phyloP scores from a whole-genome alignment of 1,284 basidiomycete species.

The Austropuccinia psidii region DNA sequence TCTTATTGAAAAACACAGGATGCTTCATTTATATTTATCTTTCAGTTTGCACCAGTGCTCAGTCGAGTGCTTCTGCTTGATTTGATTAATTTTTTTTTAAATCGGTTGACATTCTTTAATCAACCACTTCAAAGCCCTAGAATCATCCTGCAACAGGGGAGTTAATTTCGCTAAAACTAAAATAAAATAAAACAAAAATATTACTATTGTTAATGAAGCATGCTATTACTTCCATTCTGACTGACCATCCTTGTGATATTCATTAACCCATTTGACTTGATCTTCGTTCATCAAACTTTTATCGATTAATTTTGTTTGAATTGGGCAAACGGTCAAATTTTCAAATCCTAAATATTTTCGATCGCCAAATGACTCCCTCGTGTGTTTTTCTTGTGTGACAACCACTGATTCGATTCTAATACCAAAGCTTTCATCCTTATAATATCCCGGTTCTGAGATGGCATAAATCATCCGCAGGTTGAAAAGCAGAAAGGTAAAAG shows the following conservation, averaged over 20 bases:
- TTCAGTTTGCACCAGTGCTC: no score
- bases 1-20: no score
- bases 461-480: slow-evolving; percentile 5
- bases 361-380: slow-evolving; percentile 53
- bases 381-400: slow-evolving; percentile 57
- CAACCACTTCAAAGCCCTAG: slow-evolving; percentile 1
- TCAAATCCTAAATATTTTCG: slow-evolving; percentile 77
- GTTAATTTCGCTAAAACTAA: slow-evolving; percentile 21
- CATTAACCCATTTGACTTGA: slow-evolving; percentile 75
- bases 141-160: slow-evolving; percentile 8
- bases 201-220: no score
- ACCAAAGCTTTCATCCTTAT: slow-evolving; percentile 82
- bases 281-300: slow-evolving; percentile 56
- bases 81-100: not conserved
- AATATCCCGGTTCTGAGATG: slow-evolving; percentile 77
- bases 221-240: no score
- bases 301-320: slow-evolving; percentile 77
- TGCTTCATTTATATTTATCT: no score
- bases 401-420: slow-evolving; percentile 89
- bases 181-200: not conserved
- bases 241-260: slow-evolving; percentile 65
- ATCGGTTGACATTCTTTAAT: slow-evolving; percentile 22
- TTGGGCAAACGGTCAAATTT: slow-evolving; percentile 70
- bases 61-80: no score
- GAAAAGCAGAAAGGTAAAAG: not conserved